Conservation (phyloP, 768 basidiomycete species). For the Artomyces pyxidatus region DNA sequence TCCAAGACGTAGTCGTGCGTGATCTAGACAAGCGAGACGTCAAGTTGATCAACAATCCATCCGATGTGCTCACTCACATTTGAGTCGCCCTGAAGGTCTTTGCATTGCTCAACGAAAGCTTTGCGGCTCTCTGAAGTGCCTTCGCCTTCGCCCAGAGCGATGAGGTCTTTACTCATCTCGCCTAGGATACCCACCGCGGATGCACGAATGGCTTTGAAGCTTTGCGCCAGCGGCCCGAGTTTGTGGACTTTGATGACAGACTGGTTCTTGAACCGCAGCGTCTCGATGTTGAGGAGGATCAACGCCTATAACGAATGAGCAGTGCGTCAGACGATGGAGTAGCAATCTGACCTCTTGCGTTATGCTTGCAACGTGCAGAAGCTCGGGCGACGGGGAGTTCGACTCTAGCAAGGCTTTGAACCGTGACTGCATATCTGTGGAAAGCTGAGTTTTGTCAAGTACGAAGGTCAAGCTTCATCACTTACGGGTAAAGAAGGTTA, state of each 20-base stretch:
- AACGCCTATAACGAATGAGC: slow-evolving; percentile 44
- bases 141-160: slow-evolving; percentile 43
- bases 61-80: slow-evolving; percentile 23
- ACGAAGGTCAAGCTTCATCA: background rate
- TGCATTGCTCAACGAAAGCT: slow-evolving; percentile 43
- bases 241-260: slow-evolving; percentile 68
- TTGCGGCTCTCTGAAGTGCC: slow-evolving; percentile 46
- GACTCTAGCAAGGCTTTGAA: slow-evolving; percentile 38
- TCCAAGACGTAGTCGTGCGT: slow-evolving; percentile 55
- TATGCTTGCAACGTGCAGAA: slow-evolving; percentile 67
- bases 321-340: background rate
- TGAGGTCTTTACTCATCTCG: slow-evolving; percentile 47
- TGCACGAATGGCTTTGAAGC: slow-evolving; percentile 53
- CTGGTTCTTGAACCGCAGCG: slow-evolving; percentile 62
- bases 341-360: slow-evolving; percentile 54
- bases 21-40: slow-evolving; percentile 31
- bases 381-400: slow-evolving; percentile 36
- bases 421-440: slow-evolving; percentile 45
- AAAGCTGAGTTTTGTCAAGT: background rate
- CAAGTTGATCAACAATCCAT: background rate
- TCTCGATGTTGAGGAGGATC: slow-evolving; percentile 61
- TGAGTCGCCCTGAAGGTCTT: slow-evolving; percentile 27
- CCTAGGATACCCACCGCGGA: slow-evolving; percentile 44
- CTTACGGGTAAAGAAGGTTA: slow-evolving; percentile 46
- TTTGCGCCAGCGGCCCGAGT: slow-evolving; percentile 60